Evolutionary conservation across 2,329 filamentous ascomycete genomes (phyloP), one percentile per base, ranked within the genome.

Genomic region (Chaetomium sp.): DNA sequence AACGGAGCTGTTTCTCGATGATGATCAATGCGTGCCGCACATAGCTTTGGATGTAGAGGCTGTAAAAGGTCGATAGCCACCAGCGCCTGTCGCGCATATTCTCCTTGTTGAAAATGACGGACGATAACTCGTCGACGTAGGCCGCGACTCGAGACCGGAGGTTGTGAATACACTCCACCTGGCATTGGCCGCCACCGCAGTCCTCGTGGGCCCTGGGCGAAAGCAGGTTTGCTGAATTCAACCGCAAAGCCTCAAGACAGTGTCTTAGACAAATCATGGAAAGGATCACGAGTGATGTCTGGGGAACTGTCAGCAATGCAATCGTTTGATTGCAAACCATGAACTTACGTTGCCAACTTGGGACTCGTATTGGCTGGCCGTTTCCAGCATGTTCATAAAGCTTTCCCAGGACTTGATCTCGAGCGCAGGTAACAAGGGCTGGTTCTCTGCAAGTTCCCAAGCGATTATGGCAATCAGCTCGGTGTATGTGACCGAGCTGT

Each of bases 21-120:
- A 67, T 65, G 1, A 74, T 70, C 16, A 75, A 53, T 16, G 71
- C 73, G 16, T 74, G 72, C 13, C 73, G 70, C 13, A 75, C 73
- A 38, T 74, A 73, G 45, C 72, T 73, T 64, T 75, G 73, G 66
- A 75, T 74, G 63, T 69, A 74, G 4, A 75, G 66, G 55, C 72
- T 74, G 64, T 74, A 75, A 57, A 74, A 75, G 0, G 73, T 74
- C 45, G 73, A 74, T 9, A 75, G 60, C 73, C 73, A 75, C 73
- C 73, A 75, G 16, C 72, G 70, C 23, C 73, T 65, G 53, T 75
- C 73, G 16, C 73, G 69, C 67, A 75, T 70, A 31, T 74, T 75
- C 58, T 74, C 73, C 63, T 74, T 75, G 68, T 74, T 73, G 62
- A 75, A 75, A 61, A 75, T 71, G 27, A 75, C 69, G 1, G 70